A percentile compares a stretch with the other conserved stretches of the same genome.
Conservation (phyloP, 148 eudicot species). For the Mesembryanthemum crystallinum region DNA sequence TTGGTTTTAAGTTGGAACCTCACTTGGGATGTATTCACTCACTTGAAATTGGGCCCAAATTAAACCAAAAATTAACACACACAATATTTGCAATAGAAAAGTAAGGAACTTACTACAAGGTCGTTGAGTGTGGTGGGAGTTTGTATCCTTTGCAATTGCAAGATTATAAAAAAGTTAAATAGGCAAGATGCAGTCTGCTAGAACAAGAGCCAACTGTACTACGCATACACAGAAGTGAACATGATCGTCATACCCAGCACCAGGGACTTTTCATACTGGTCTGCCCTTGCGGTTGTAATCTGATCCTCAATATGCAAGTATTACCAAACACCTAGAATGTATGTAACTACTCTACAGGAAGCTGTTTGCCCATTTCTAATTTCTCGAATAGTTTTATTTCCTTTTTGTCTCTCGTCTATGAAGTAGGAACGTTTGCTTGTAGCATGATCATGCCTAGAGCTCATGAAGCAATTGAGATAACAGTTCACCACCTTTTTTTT, state of each 20-base stretch:
- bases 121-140: no score
- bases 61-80: no score
- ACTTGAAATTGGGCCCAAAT: no score
- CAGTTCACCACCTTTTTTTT: not conserved
- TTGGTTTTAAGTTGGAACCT: no score
- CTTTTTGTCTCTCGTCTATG: not conserved
- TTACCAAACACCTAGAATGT: not conserved
- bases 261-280: no score
- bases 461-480: not conserved
- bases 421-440: not conserved
- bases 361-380: not conserved
- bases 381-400: not conserved
- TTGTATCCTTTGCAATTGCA: not conserved
- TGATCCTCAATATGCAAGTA: not conserved
- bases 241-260: no score
- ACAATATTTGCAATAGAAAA: no score
- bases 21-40: no score
- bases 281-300: no score
- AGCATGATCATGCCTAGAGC: not conserved
- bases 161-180: not conserved
- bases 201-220: not conserved
- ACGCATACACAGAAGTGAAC: no score
- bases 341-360: not conserved
- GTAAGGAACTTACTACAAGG: no score
- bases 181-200: not conserved